These are phyloP conservation scores for Pseudogymnoascus sp. DNA, from an alignment of 2,329 filamentous ascomycete species.

Conservation along the genomic window DNA sequence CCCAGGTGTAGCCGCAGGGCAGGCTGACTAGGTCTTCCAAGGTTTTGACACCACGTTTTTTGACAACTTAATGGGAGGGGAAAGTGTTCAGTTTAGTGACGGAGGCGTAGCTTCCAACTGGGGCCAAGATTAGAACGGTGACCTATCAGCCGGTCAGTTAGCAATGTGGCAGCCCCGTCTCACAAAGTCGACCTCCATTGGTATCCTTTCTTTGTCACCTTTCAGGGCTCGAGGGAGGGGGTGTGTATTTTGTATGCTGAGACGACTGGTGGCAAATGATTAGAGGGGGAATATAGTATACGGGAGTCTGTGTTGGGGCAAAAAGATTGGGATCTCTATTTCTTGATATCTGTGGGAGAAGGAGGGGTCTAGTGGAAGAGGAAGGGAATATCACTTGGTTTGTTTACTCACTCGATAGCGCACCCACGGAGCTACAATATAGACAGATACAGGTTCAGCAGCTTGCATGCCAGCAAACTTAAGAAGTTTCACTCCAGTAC, in stretches of 20 bases:
- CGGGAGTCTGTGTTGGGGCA: neutral
- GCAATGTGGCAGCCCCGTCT: too few relatives aligned
- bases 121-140: neutral
- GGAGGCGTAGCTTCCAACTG: neutral
- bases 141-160: too few relatives aligned
- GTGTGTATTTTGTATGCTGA: neutral
- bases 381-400: neutral
- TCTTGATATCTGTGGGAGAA: neutral
- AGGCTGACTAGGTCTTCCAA: neutral
- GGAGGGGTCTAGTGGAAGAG: neutral
- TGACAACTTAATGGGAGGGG: neutral
- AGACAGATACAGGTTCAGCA: neutral
- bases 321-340: neutral
- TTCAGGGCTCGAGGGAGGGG: too few relatives aligned
- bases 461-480: neutral
- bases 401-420: neutral
- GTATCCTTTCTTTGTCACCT: too few relatives aligned
- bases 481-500: neutral
- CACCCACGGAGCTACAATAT: neutral
- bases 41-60: neutral
- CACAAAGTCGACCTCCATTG: too few relatives aligned
- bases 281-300: neutral
- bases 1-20: neutral
- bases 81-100: neutral
- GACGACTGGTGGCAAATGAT: neutral